Base-by-base conservation (phyloP, 345 rosid genomes). In the Brassica cretica region DNA sequence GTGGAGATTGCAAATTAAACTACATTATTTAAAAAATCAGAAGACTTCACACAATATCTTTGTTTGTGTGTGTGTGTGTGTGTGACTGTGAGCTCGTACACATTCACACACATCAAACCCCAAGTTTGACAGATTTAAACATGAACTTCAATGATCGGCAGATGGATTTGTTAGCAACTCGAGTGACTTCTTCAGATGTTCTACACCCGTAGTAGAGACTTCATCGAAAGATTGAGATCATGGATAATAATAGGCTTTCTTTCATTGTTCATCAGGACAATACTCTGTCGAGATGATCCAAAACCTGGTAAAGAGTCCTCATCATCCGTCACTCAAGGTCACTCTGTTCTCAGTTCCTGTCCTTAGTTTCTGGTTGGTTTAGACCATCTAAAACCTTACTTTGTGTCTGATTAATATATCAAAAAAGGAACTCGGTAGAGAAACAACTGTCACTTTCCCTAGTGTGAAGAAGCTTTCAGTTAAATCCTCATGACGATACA, bases 151-250 rank as follows among this genome's bases (percentile, higher is more conserved):
- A 51, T 75, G 79, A 46, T 69, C 35, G 5, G 76, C 80, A 0
- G 78, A 72, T 27, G 81, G 84, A 76, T 72, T 71, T 14, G 83
- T 81, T 60, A 81, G 90, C 89, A 89, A 78, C 76, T 94, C 98
- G 19, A 94, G 98, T 25, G 98, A 86, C 72, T 92, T 89, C 82
- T 16, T 86, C 35, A 94, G 82, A 87, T 74, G 80, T 66, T 92
- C 98, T 19, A 93, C 95, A 6, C 94, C 98, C 44, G 11, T 35
- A 71, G 89, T 76, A 6, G 91, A 84, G 68, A 93, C 89, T 30
- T 93, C 98, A 80, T 11, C 97, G 99, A 39, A 39, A 39, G 44
- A 3, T 39, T 39, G 44, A 9, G 1, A 37, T 37, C 11, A 37
- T 37, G 44, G 8, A 33, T 33, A 33, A 33, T 39, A 39, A 39